Evolutionary conservation across 192 early-diverging fungal species (phyloP).

Genomic region (Coemansia sp.): DNA sequence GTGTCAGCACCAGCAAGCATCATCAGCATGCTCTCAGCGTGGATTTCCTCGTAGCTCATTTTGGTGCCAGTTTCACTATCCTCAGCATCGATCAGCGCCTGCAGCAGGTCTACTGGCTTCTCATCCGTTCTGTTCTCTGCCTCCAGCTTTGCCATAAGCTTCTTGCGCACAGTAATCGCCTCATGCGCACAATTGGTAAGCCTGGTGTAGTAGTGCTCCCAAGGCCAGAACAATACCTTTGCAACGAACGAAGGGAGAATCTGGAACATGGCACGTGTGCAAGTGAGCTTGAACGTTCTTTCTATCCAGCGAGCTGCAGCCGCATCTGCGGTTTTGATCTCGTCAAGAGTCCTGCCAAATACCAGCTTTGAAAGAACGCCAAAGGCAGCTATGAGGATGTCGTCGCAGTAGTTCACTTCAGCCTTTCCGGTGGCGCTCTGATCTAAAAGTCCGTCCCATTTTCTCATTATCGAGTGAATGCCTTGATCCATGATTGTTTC

Average conservation of each 20-base stretch:
- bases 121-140: not conserved
- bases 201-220: slow-evolving; percentile 21
- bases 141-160: slow-evolving; percentile 6
- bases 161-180: slow-evolving; percentile 13
- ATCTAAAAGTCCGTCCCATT: slow-evolving; percentile 22
- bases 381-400: slow-evolving; percentile 20
- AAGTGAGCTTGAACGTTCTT: slow-evolving; percentile 13
- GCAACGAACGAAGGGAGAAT: slow-evolving; percentile 17
- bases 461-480: slow-evolving; percentile 18
- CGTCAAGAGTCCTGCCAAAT: slow-evolving; percentile 22
- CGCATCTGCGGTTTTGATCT: slow-evolving; percentile 10
- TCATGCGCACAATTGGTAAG: slow-evolving; percentile 19
- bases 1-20: slow-evolving; percentile 21
- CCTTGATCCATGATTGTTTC: slow-evolving; percentile 32
- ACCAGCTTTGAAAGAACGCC: slow-evolving; percentile 22
- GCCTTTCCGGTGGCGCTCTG: slow-evolving; percentile 12
- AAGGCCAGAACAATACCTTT: slow-evolving; percentile 12
- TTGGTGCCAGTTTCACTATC: slow-evolving; percentile 24
- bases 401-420: slow-evolving; percentile 32
- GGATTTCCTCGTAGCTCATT: slow-evolving; percentile 25
- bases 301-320: slow-evolving; percentile 21
- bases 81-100: slow-evolving; percentile 35
- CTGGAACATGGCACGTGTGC: slow-evolving; percentile 25
- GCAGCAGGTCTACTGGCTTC: slow-evolving; percentile 27
- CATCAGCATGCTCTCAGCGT: slow-evolving; percentile 31